Evolutionary conservation across 2,329 filamentous ascomycete species (phyloP).

Genomic region (Aspergillus udagawae): DNA sequence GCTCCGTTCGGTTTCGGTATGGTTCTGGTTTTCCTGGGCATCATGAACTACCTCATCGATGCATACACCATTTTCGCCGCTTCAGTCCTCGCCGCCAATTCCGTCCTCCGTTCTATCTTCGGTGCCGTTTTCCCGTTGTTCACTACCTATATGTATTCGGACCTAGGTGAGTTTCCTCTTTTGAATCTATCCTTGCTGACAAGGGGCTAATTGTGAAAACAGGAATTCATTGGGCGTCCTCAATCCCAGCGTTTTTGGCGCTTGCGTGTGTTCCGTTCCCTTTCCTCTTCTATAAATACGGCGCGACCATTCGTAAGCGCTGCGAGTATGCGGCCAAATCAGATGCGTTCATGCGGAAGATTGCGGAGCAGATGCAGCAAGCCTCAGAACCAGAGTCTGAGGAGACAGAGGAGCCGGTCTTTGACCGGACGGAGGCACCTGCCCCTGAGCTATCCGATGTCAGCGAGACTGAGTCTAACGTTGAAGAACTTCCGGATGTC

Average conservation of each 20-base stretch:
- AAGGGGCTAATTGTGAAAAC: neutral
- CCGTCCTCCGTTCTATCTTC: conserved; percentile 42
- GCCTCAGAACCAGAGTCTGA: conserved; percentile 5
- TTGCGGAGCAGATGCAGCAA: conserved; percentile 18
- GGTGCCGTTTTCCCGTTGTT: conserved; percentile 46
- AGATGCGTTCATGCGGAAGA: conserved; percentile 23
- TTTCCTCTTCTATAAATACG: conserved; percentile 40
- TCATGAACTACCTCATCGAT: conserved; percentile 42
- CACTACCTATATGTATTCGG: conserved; percentile 42
- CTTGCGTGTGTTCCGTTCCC: conserved; percentile 39
- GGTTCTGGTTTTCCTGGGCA: conserved; percentile 36
- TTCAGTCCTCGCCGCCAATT: conserved; percentile 39
- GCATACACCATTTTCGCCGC: conserved; percentile 40
- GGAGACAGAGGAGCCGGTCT: conserved; percentile 3
- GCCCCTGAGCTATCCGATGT: neutral
- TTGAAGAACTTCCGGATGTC: conserved; percentile 12
- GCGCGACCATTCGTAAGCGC: conserved; percentile 30
- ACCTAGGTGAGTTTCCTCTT: conserved; percentile 21
- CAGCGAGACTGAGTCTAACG: conserved; percentile 7
- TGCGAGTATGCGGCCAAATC: conserved; percentile 37
- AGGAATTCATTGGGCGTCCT: conserved; percentile 45
- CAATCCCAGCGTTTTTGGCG: conserved; percentile 42
- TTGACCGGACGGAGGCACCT: neutral
- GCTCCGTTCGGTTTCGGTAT: conserved; percentile 40
- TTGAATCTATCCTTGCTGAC: neutral